Evolutionary conservation across 23 red algal species (phyloP), one percentile per base, ranked within the genome.

Genomic region (Gracilaria gracilis): DNA sequence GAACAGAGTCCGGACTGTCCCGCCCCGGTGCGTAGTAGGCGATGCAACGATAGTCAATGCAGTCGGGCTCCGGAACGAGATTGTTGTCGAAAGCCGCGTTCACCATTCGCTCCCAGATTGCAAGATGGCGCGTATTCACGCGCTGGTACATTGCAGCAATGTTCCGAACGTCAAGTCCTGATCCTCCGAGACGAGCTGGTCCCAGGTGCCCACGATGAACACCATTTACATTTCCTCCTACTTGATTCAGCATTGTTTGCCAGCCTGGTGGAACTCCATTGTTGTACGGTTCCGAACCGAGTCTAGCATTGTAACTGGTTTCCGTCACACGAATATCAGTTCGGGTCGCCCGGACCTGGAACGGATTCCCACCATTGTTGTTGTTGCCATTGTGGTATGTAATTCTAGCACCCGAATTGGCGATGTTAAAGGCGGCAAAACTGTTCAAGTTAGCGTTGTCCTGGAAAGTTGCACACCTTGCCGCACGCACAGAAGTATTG

Each of bases 1-100:
- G 58, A 64, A 64, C 15, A 64, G 4, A 6, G 27, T 64, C 58
- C 21, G 58, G 58, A 15, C 58, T 64, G 15, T 64, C 58, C 58
- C 58, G 4, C 3, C 58, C 58, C 21, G 58, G 23, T 5, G 58
- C 15, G 16, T 29, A n/a, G 58, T 64, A 64, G 27, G 58, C 58
- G 58, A 64, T 64, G 58, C 58, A 64, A 55, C 62, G 62, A 24
- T 67, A 67, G 27, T 67, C 62, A 67, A 67, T 31, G 24, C 62
- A 67, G 27, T 67, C 62, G 24, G n/a, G 62, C 20, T 67, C 6
- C 1, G 62, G 62, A 67, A 67, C 62, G 12, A 67, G 62, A 13
- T 67, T 3, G 16, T 67, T 67, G 62, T 67, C 62, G 20, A 67
- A 67, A 67, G 62, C 62, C 0, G 24, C 62, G 62, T 67, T 67